Evolutionary conservation across 495 filamentous ascomycete genomes (phyloP), one percentile per base, ranked within the genome.

Genomic region (Chaetomium tenue): DNA sequence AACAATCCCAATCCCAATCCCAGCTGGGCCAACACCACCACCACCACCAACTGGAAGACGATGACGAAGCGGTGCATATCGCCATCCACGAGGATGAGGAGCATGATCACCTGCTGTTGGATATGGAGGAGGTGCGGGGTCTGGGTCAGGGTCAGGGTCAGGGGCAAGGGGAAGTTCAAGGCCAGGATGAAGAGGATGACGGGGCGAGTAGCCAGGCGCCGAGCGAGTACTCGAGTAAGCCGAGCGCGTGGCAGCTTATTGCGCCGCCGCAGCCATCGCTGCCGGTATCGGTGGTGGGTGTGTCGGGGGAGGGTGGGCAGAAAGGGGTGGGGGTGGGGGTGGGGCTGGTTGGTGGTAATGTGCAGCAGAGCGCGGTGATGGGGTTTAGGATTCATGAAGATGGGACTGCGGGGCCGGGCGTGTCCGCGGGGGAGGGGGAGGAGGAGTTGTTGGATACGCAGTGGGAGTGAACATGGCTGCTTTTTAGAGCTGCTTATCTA

Each of bases 311-410:
- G 57, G n/a, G 23, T 23, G 18, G 16, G 20, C 53, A 58, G 47
- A 22, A 63, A 13, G 47, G 63, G 42, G 1, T 20, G 25, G 50
- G 23, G 59, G 33, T 11, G 30, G 60, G 18, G 58, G 50, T 15
- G 44, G 12, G 2, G 28, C 1, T 48, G 30, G 33, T 12, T 20
- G 59, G 37, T 11, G 40, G 60, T 22, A 53, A 44, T 15, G 44
- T 16, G 2, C 28, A 0, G 37, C 22, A 11, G 3, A 16, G 39
- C 11, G 22, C n/a, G 46, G 9, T 5, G 52, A 63, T 68, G 62
- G 71, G 68, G 54, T 75, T 75, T 46, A 8, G 37, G 57, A 69
- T 75, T 46, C 66, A 75, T 61, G 72, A 74, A 52, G 72, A 73
- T 57, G 65, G 58, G 26, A 65, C 58, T 0, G 60, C 56, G 47